Evolutionary conservation across 2,329 filamentous ascomycete genomes (phyloP), one percentile per base, ranked within the genome.

Genomic region (Mycosphaerella sp.): DNA sequence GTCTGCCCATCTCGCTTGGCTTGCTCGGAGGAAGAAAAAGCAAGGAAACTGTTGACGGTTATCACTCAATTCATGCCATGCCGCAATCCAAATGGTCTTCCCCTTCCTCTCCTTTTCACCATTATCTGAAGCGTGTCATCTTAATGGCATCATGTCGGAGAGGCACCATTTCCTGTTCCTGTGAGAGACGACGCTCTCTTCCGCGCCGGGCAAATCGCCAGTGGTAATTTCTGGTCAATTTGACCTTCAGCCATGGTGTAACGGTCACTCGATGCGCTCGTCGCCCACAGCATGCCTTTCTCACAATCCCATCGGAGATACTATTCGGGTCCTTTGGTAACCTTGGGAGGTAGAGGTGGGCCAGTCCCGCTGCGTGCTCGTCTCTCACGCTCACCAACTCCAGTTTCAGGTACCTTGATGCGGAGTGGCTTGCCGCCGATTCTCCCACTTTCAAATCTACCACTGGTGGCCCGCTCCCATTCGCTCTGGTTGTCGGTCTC

Each of bases 401-500:
- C 71, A 55, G 73, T 59, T 64, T 75, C 62, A 13, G 70, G 69
- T 58, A 59, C 70, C 47, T 64, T 70, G 63, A 71, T 66, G 59
- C 66, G 58, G 51, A 68, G 41, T 28, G 55, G 57, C 44, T 60
- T 65, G 41, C 59, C 64, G 35, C 69, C 71, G 30, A 60, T 65
- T 42, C 59, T 64, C 36, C 69, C 71, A 30, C 57, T 60, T 61
- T 75, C 79, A 67, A 86, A 81, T 63, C 82, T 80, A 54, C 79
- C 78, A 56, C 78, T 75, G 59, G 83, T 74, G 8, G 76, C 79
- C 41, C 79, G 76, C 63, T 84, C 78, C 87, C 87, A 93, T 54
- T 82, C 81, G 43, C 83, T 78, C 56, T 81, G 75, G 1, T 62
- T 69, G 52, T 79, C 75, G 16, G 81, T 75, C 50, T 80, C 72